Percentiles rank a stretch among this genome's conserved stretches.
Evolutionary conservation across 1,284 basidiomycete species (phyloP).

Genomic region (Paramarasmius palmivorus): DNA sequence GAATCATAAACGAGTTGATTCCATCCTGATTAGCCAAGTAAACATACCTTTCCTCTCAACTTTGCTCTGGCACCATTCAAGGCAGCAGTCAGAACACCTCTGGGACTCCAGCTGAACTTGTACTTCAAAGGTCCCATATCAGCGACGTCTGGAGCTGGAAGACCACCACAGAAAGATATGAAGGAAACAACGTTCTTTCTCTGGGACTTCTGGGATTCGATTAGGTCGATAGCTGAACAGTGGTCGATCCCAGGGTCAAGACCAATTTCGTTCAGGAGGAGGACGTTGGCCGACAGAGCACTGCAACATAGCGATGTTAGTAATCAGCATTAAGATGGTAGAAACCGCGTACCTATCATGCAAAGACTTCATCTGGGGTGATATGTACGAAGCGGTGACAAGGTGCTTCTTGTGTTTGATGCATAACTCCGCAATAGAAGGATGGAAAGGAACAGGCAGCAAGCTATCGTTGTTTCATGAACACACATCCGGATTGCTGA

Average conservation of each 20-base stretch:
- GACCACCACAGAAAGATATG: conserved; percentile 91
- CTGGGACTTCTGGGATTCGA: conserved; percentile 58
- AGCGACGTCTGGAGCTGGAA: conserved; percentile 77
- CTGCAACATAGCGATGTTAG: conserved; percentile 34
- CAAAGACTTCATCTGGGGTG: conserved; percentile 75
- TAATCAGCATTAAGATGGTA: conserved; percentile 4
- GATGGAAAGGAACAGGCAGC: conserved; percentile 80
- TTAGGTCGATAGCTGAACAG: conserved; percentile 82
- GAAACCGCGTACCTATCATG: conserved; percentile 53
- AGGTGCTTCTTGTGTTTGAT: conserved; percentile 77
- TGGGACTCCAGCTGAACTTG: conserved; percentile 95
- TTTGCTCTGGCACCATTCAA: conserved; percentile 78
- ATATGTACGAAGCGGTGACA: conserved; percentile 92
- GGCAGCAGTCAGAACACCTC: conserved; percentile 84
- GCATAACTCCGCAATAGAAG: conserved; percentile 75
- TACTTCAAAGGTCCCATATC: conserved; percentile 75
- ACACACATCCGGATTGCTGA: no score
- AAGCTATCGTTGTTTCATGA: conserved; percentile 54
- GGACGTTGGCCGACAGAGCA: conserved; percentile 66
- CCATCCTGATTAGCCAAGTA: background rate
- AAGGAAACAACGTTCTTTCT: conserved; percentile 75
- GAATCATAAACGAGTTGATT: background rate
- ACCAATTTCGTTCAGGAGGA: conserved; percentile 91
- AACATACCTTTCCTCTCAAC: conserved; percentile 54
- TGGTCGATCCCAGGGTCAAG: conserved; percentile 97